A percentile compares a stretch with the other conserved stretches of the same genome.
phyloP scores from a whole-genome alignment of 2,329 filamentous ascomycete species.

The Ramularia endophylla region DNA sequence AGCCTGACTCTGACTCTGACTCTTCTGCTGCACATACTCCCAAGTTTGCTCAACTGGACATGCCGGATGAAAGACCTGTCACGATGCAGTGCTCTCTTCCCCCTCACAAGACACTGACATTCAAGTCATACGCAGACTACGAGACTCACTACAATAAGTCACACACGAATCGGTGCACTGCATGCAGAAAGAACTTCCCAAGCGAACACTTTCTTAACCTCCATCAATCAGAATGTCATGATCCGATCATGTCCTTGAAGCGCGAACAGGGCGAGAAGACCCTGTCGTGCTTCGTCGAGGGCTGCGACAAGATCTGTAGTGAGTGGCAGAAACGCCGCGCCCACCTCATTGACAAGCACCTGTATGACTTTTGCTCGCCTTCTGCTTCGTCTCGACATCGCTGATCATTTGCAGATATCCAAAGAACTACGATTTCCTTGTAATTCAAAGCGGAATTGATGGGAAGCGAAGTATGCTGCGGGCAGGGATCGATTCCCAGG shows the following conservation, averaged over 20 bases:
- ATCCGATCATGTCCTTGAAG: constrained; percentile 66
- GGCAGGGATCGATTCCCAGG: constrained; percentile 38
- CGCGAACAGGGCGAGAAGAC: constrained; percentile 81
- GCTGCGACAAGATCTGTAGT: constrained; percentile 76
- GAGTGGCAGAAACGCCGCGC: constrained; percentile 77
- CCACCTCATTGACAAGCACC: constrained; percentile 92
- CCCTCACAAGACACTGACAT: constrained; percentile 67
- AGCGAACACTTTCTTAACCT: constrained; percentile 71
- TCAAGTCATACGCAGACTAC: constrained; percentile 72
- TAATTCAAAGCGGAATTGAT: constrained; percentile 87
- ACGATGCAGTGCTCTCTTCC: constrained; percentile 77
- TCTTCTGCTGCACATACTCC: constrained; percentile 19
- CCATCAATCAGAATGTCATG: constrained; percentile 89
- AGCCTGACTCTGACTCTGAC: neutral
- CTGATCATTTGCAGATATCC: too few relatives aligned
- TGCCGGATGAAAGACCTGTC: constrained; percentile 27
- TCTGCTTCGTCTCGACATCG: too few relatives aligned
- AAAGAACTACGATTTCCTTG: constrained; percentile 74
- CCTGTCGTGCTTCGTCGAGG: constrained; percentile 86
- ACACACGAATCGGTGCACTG: constrained; percentile 78
- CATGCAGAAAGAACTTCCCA: constrained; percentile 84
- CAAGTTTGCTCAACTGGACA: constrained; percentile 50
- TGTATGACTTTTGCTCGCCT: too few relatives aligned
- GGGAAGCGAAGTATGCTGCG: constrained; percentile 71
- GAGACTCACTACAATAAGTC: constrained; percentile 77